Evolutionary conservation across 1,284 basidiomycete genomes (phyloP).

Genomic region (Limonomyces culmigenus): DNA sequence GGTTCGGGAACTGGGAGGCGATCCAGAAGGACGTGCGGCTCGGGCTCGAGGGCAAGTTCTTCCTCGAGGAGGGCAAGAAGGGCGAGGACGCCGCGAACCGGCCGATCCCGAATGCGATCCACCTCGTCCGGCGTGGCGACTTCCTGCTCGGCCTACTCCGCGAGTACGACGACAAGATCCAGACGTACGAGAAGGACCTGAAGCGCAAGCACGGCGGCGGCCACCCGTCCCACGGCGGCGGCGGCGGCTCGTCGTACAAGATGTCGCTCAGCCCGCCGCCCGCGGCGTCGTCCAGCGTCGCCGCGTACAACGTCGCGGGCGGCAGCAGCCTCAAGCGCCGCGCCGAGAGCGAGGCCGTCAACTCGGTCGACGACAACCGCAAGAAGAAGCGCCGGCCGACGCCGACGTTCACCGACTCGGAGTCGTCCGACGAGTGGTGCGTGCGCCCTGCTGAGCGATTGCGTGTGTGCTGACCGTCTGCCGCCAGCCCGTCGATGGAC

Average conservation of each 20-base stretch:
- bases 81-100: conserved; percentile 62
- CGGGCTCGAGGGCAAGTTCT: conserved; percentile 83
- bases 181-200: conserved; percentile 63
- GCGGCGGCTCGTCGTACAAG: conserved; percentile 13
- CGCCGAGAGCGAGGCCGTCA: conserved; percentile 69
- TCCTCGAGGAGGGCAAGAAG: conserved; percentile 94
- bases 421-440: conserved; percentile 76
- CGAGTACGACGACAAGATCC: conserved; percentile 86
- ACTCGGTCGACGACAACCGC: conserved; percentile 56
- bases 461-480: background rate
- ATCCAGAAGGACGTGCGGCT: conserved; percentile 84
- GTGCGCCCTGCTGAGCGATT: conserved; percentile 11
- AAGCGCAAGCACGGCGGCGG: too few relatives aligned
- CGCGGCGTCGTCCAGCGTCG: too few relatives aligned
- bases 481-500: conserved; percentile 87
- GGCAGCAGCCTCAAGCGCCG: conserved; percentile 61
- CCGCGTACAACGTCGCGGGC: conserved; percentile 44
- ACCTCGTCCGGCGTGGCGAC: conserved; percentile 92
- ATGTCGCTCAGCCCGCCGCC: conserved; percentile 14
- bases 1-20: conserved; percentile 94
- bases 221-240: too few relatives aligned
- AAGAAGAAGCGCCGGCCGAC: conserved; percentile 80
- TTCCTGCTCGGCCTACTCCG: conserved; percentile 82
- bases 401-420: conserved; percentile 84
- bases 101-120: conserved; percentile 90